These are phyloP conservation scores for Saccharomyces pastorianus DNA, from an alignment of 1,139 yeast genomes.

Conservation along the genomic window DNA sequence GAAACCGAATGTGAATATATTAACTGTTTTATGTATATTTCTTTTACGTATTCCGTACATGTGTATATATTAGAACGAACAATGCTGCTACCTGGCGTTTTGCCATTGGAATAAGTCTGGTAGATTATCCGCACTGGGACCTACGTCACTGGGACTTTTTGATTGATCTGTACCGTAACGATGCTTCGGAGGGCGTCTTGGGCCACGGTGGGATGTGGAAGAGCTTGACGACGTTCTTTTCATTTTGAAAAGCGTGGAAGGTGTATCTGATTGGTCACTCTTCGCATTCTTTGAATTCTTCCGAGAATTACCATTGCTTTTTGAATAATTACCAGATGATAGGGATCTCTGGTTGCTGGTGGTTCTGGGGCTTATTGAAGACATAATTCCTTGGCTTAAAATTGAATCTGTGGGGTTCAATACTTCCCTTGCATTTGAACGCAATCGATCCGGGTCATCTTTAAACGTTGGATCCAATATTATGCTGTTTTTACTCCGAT, in stretches of 20 bases:
- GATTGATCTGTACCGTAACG: conserved; percentile 1
- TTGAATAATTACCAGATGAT: neutral
- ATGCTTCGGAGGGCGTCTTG: conserved; percentile 12
- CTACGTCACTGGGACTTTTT: neutral
- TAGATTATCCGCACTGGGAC: conserved; percentile 9
- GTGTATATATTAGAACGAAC: neutral
- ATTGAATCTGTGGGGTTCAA: neutral
- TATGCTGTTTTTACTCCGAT: neutral
- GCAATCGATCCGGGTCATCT: neutral
- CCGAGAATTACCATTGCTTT: neutral
- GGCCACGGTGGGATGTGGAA: conserved; percentile 10
- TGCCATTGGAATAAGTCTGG: conserved; percentile 26
- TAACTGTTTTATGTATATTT: neutral
- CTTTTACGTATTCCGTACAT: no score
- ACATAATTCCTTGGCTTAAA: neutral
- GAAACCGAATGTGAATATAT: neutral
- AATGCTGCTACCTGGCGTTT: conserved; percentile 13
- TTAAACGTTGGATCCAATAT: neutral
- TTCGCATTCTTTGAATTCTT: neutral
- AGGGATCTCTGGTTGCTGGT: neutral
- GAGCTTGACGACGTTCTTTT: neutral
- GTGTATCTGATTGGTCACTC: neutral
- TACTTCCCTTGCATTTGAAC: neutral
- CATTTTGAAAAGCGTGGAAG: neutral
- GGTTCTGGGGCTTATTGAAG: neutral